Evolutionary conservation across 352 stramenopile genomes (phyloP), one percentile per base, ranked within the genome.

Genomic region (Phytophthora lateralis): DNA sequence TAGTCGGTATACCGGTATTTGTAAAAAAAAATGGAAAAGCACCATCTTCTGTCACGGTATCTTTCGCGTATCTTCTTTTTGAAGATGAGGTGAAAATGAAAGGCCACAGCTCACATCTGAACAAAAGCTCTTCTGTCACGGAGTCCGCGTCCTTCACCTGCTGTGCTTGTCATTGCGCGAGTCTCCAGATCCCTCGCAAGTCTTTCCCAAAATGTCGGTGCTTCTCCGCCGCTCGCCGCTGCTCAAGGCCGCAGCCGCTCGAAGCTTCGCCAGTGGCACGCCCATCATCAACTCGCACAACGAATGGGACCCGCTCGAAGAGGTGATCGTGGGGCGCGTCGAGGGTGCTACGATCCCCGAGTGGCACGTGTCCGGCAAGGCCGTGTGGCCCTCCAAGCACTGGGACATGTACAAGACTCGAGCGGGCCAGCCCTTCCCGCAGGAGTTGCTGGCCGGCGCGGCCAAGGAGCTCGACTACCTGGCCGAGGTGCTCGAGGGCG

Each of bases 361-460:
- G 56, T 96, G 88, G 89, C 87, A 97, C 65, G 86, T 96, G 21
- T 61, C 89, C 0, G 89, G 89, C 63, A 97, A 97, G 69, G 89
- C 89, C 12, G 88, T 97, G 61, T 97, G 89, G 89, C 89, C 89
- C 6, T 71, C 56, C 47, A 94, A 94, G 53, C 90, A 88, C 67
- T 97, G 89, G 89, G 78, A 95, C 48, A 96, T 97, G 88, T 96
- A 94, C 78, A 92, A 96, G 72, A 91, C 69, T 44, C 69, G 94
- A 55, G 80, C 74, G 50, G 89, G 89, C 10, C 71, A 90, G 62
- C 59, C 76, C 20, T 97, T 97, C 75, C 88, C 88, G 12, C 61
- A 74, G 47, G 69, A 96, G 45, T 76, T 97, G 41, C 82, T 95
- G 58, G 70, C 85, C 29, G 78, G 75, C 37, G 89, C 89, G 0